These are phyloP conservation scores for Bromus sterilis DNA, from an alignment of 176 grass and related monocot genomes.

Conservation along the genomic window DNA sequence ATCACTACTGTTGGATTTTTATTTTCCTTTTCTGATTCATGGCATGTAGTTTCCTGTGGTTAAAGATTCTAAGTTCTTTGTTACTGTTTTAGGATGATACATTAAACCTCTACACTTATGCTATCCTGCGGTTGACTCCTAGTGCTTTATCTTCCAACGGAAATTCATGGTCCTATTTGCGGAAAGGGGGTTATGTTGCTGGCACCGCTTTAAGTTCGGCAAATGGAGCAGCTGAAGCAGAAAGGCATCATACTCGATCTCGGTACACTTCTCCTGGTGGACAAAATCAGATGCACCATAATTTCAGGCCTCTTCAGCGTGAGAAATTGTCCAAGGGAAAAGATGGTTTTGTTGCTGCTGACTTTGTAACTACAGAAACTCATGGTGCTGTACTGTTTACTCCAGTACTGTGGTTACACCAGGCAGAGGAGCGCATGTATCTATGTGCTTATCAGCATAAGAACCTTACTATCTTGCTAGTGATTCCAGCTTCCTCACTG, in stretches of 20 bases:
- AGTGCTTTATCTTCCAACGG: conserved; percentile 70
- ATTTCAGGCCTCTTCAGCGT: conserved; percentile 68
- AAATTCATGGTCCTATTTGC: conserved; percentile 91
- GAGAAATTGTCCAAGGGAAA: conserved; percentile 88
- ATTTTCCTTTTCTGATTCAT: conserved; percentile 7
- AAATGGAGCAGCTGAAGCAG: conserved; percentile 40
- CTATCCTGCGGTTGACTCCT: conserved; percentile 79
- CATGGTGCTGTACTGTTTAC: no score
- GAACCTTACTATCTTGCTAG: conserved; percentile 59
- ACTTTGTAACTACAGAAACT: conserved; percentile 44
- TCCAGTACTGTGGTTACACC: conserved; percentile 74
- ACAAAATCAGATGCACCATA: conserved; percentile 50
- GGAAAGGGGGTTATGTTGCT: conserved; percentile 58
- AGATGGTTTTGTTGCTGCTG: conserved; percentile 76
- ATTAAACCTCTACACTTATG: conserved; percentile 69
- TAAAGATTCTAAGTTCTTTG: neutral
- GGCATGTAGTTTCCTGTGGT: conserved; percentile 7
- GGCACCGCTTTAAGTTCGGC: conserved; percentile 38
- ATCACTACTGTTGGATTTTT: conserved; percentile 2
- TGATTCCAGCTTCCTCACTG: conserved; percentile 65
- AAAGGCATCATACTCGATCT: conserved; percentile 63
- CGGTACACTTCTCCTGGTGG: conserved; percentile 62
- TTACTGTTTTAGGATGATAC: conserved; percentile 72
- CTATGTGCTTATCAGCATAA: conserved; percentile 86
- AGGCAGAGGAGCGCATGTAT: conserved; percentile 73